These are phyloP conservation scores for Fusarium sambucinum DNA, from an alignment of 2,329 filamentous ascomycete species.

Conservation along the genomic window DNA sequence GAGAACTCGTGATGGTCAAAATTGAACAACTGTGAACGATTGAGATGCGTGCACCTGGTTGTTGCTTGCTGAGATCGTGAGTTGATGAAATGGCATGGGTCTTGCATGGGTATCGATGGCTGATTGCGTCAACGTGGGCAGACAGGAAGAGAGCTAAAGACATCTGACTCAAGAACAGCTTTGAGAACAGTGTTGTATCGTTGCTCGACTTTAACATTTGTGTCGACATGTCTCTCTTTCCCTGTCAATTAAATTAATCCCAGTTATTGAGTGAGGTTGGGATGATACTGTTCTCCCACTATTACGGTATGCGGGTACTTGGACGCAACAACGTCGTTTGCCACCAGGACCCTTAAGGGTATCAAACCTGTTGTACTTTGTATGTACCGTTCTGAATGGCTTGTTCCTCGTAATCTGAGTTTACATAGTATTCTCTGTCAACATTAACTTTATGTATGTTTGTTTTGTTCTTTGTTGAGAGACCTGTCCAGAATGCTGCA, in stretches of 20 bases:
- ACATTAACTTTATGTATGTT: constrained; percentile 15
- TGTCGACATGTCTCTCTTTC: constrained; percentile 14
- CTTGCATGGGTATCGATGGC: constrained; percentile 27
- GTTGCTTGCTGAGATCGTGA: constrained; percentile 19
- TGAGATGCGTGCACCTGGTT: constrained; percentile 20
- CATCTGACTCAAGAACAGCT: constrained; percentile 14
- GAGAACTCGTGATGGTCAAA: constrained; percentile 9
- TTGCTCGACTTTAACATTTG: constrained; percentile 16
- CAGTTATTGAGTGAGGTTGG: constrained; percentile 19
- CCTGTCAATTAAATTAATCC: constrained; percentile 2
- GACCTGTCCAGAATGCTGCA: constrained; percentile 22
- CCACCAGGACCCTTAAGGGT: constrained; percentile 31
- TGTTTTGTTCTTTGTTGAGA: constrained; percentile 13
- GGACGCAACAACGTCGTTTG: constrained; percentile 25
- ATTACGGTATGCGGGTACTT: constrained; percentile 12
- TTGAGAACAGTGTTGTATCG: neutral
- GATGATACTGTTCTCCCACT: constrained; percentile 17
- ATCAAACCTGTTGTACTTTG: neutral
- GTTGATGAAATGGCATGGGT: constrained; percentile 20
- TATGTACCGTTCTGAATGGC: constrained; percentile 12
- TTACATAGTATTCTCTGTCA: neutral
- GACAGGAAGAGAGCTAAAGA: constrained; percentile 12
- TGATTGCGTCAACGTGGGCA: constrained; percentile 34
- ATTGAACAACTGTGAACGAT: constrained; percentile 11
- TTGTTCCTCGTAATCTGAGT: constrained; percentile 7